Evolutionary conservation across 495 filamentous ascomycete genomes (phyloP).

Genomic region (Polyplosphaeria fusca): DNA sequence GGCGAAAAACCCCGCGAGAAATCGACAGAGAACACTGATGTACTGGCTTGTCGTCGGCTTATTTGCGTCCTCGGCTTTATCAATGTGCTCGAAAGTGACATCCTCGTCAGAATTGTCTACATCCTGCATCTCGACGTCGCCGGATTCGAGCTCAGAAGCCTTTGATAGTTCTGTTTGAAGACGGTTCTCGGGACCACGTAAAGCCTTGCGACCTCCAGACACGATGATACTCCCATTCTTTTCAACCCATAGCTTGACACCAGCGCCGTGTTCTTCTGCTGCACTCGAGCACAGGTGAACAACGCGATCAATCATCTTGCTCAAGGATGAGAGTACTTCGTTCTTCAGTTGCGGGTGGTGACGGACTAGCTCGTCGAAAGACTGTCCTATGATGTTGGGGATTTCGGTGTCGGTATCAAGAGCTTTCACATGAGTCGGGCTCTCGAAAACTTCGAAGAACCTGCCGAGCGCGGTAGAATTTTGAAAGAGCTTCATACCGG

Average conservation of each 20-base stretch:
- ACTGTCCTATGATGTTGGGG: slow-evolving; percentile 63
- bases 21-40: slow-evolving; percentile 68
- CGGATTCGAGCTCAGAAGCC: background rate
- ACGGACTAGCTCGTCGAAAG: slow-evolving; percentile 90
- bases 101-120: slow-evolving; percentile 4
- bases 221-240: slow-evolving; percentile 52
- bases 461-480: slow-evolving; percentile 74
- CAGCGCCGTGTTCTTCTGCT: slow-evolving; percentile 64
- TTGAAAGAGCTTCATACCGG: slow-evolving; percentile 86
- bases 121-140: slow-evolving; percentile 34
- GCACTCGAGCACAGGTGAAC: slow-evolving; percentile 64
- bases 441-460: slow-evolving; percentile 94
- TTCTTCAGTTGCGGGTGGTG: slow-evolving; percentile 84
- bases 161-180: slow-evolving; percentile 2
- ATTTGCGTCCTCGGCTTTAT: slow-evolving; percentile 43
- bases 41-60: slow-evolving; percentile 61
- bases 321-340: slow-evolving; percentile 72
- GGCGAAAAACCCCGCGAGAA: slow-evolving; percentile 72
- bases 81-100: slow-evolving; percentile 24
- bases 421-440: slow-evolving; percentile 78
- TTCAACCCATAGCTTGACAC: slow-evolving; percentile 73
- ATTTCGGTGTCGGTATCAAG: slow-evolving; percentile 71
- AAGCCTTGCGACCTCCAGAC: slow-evolving; percentile 47
- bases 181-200: slow-evolving; percentile 33
- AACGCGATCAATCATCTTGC: slow-evolving; percentile 80